Evolutionary conservation across 2,329 filamentous ascomycete genomes (phyloP), one percentile per base, ranked within the genome.

Genomic region (Macrophomina tecta): DNA sequence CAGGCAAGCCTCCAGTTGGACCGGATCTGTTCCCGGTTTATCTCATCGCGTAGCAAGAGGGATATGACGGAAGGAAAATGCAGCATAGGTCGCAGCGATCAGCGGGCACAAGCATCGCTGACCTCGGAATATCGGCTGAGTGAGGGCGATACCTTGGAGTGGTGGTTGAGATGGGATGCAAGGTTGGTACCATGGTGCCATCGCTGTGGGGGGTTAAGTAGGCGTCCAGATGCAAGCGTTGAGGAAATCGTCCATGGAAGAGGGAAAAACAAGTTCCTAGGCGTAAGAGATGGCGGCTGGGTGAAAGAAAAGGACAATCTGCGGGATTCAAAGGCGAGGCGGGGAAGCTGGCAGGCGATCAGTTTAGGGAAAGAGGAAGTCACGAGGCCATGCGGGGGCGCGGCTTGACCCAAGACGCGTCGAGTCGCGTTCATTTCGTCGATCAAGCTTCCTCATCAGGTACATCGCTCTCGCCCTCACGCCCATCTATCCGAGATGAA

Each of bases 401-500:
- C 42, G 45, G 16, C 56, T 11, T 9, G 32, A 4, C 32, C 32
- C 45, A 32, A 51, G 58, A 38, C 58, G 42, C 45, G 58, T 38
- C 56, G 30, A 28, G 18, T 42, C 53, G 38, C 53, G 53, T 36
- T n/a, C 42, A 16, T 38, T 45, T 49, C 58, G 58, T 49, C 58
- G 58, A 62, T 62, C 58, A 49, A 49, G 45, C 58, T 62, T 36
- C 58, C 58, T 4, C n/a, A 38, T 49, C 30, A 28, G 58, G 58
- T 14, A 45, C 16, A 9, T n/a, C 46, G 30, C 32, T 45, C 45
- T 62, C 58, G 45, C 14, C 23, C 23, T 46, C 40, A 9, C 40
- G 5, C 28, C 46, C 40, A 46, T 32, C 23, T 16, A 32, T 23
- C 49, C 23, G 67, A 42, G 36, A 84, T 84, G 82, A 83, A 84